A percentile compares a stretch with the other conserved stretches of the same genome.
Conservation (phyloP, 2,329 filamentous ascomycete species). For the Mariannaea sp. region DNA sequence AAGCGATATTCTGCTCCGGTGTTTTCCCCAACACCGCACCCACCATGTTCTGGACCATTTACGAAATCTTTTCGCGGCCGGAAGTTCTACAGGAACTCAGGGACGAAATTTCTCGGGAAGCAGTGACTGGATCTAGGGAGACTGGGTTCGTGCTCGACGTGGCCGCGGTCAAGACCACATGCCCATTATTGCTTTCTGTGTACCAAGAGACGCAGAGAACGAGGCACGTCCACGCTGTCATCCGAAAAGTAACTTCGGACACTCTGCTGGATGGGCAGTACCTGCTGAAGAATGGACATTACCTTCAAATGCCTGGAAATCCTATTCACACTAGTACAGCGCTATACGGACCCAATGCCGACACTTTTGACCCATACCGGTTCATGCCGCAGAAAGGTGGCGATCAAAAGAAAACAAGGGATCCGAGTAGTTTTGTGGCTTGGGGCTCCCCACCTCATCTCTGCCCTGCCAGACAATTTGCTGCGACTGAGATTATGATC, state of each 20-base stretch:
- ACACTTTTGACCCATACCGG: constrained; percentile 24
- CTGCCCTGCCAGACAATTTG: constrained; percentile 39
- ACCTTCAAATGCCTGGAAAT: constrained; percentile 43
- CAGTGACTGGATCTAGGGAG: constrained; percentile 11
- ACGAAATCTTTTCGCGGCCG: constrained; percentile 23
- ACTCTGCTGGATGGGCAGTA: constrained; percentile 42
- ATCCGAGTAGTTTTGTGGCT: constrained; percentile 41
- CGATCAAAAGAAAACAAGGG: constrained; percentile 22
- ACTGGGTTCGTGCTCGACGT: constrained; percentile 18
- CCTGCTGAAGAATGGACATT: constrained; percentile 43
- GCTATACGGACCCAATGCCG: constrained; percentile 43
- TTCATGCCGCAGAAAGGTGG: constrained; percentile 17
- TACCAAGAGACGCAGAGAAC: constrained; percentile 24
- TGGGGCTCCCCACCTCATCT: constrained; percentile 40
- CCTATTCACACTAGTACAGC: constrained; percentile 38
- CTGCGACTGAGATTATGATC: constrained; percentile 36
- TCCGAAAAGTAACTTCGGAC: constrained; percentile 40
- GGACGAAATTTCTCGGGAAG: constrained; percentile 4
- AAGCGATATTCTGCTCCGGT: constrained; percentile 23
- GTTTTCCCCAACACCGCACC: constrained; percentile 27
- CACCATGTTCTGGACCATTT: constrained; percentile 24
- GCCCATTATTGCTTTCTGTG: constrained; percentile 17
- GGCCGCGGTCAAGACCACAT: constrained; percentile 22
- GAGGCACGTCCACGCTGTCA: constrained; percentile 23
- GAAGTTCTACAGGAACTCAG: constrained; percentile 23